Base-by-base conservation (phyloP, 352 stramenopile species). In the Aphanomyces cochlioides region DNA sequence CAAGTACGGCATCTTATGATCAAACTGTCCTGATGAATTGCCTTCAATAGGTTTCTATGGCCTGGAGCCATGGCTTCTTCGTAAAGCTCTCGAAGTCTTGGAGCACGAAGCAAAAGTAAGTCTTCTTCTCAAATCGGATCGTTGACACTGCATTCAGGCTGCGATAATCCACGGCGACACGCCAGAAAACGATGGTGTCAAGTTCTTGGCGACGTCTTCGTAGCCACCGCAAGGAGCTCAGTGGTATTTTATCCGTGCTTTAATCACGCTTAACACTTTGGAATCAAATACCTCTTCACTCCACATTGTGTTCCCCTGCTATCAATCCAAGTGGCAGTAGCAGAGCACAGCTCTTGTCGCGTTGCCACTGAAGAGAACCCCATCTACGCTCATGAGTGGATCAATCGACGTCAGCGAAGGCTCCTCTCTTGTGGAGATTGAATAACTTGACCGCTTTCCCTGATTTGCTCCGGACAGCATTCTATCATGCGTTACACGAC, bases 121-220 rank as follows among this genome's bases (percentile, higher is more conserved):
- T 7, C 13, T n/a, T 64, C 5, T 13, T 57, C 12, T 4, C 19
- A 64, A 43, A 57, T 56, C 8, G 58, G 17, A 37, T 7, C 43
- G 19, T 64, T 17, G 17, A n/a, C 36, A 21, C 7, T 17, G 60
- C 17, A 37, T 2, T 60, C 8, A 90, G 83, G 87, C 83, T 12
- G 83, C 81, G 19, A 84, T 94, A 43, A 92, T 94, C 68, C 79
- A 84, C 7, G 87, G 87, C 21, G 81, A 88, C 73, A 94, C 87
- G 38, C 88, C 84, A 40, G 84, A 94, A 72, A 85, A 94, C 73
- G 84, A 92, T 74, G 87, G 87, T 50, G 87, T 94, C 75, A 94
- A 94, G 74, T 94, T 94, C 67, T 74, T 94, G 47, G 75, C 83
- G 12, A 82, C 78, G 0, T 83, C 90, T 28, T 28, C 28, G 28